A percentile compares a stretch with the other conserved stretches of the same genome.
These are phyloP conservation scores for Yarrowia phangngaensis DNA, from an alignment of 805 yeast genomes.

Conservation along the genomic window DNA sequence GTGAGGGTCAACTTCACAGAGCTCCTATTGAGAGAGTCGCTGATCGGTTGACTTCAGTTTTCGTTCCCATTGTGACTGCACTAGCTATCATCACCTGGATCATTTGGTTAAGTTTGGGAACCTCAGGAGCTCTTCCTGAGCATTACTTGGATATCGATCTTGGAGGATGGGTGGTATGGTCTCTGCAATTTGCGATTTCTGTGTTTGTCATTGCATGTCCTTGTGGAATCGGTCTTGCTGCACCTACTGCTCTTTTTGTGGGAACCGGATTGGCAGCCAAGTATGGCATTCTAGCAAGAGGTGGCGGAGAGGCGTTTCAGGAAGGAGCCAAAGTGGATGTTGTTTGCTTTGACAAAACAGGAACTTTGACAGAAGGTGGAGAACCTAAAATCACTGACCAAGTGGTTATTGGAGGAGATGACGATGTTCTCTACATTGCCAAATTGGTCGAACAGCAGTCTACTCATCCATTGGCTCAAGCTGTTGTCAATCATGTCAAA, in stretches of 20 bases:
- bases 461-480: constrained; percentile 63
- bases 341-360: constrained; percentile 75
- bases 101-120: constrained; percentile 61
- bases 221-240: constrained; percentile 80
- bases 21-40: constrained; percentile 74
- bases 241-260: constrained; percentile 77
- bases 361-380: constrained; percentile 66
- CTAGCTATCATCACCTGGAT: constrained; percentile 64
- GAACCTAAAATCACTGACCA: constrained; percentile 53
- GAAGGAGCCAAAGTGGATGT: constrained; percentile 62
- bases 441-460: constrained; percentile 61
- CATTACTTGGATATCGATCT: constrained; percentile 57
- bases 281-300: constrained; percentile 68
- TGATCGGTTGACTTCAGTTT: constrained; percentile 62
- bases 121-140: constrained; percentile 51
- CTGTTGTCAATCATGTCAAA: constrained; percentile 46
- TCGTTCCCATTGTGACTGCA: constrained; percentile 64
- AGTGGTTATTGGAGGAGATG: neutral
- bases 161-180: constrained; percentile 77
- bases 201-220: constrained; percentile 85
- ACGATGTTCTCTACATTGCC: constrained; percentile 37
- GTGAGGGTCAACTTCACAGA: constrained; percentile 67
- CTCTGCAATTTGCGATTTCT: constrained; percentile 69
- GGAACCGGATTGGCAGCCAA: constrained; percentile 78
- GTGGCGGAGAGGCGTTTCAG: constrained; percentile 80